Conservation (phyloP, 2,329 filamentous ascomycete species). For the Dactylellina drechsleri region DNA sequence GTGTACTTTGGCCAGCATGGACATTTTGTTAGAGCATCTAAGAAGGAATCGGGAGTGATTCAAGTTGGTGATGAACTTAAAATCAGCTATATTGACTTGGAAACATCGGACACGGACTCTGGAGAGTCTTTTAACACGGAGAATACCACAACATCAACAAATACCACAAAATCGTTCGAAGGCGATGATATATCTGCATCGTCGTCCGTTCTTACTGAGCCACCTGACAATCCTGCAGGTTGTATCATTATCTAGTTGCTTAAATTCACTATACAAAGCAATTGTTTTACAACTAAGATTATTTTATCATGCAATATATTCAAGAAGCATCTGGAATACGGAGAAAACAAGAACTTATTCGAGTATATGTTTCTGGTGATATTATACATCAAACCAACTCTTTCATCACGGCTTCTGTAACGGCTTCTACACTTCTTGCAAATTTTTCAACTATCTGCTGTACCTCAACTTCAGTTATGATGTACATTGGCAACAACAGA, state of each 20-base stretch:
- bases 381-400: conserved; percentile 5
- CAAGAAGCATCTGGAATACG: too few species aligned
- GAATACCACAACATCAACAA: conserved; percentile 26
- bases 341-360: too few species aligned
- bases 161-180: conserved; percentile 23
- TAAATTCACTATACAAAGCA: too few species aligned
- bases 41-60: conserved; percentile 6
- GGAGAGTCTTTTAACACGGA: conserved; percentile 38
- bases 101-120: conserved; percentile 45
- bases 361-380: too few species aligned
- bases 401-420: conserved; percentile 20
- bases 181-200: background rate
- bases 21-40: conserved; percentile 55
- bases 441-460: conserved; percentile 36
- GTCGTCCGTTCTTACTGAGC: too few species aligned
- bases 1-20: conserved; percentile 88
- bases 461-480: conserved; percentile 41
- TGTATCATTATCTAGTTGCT: conserved; percentile 30
- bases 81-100: conserved; percentile 31
- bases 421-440: conserved; percentile 30
- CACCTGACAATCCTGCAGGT: background rate
- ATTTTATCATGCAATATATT: too few species aligned
- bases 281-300: too few species aligned
- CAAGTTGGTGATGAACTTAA: conserved; percentile 38
- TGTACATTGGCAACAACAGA: conserved; percentile 45